Evolutionary conservation across 192 early-diverging fungal genomes (phyloP), one percentile per base, ranked within the genome.

Genomic region (Coemansia sp.): DNA sequence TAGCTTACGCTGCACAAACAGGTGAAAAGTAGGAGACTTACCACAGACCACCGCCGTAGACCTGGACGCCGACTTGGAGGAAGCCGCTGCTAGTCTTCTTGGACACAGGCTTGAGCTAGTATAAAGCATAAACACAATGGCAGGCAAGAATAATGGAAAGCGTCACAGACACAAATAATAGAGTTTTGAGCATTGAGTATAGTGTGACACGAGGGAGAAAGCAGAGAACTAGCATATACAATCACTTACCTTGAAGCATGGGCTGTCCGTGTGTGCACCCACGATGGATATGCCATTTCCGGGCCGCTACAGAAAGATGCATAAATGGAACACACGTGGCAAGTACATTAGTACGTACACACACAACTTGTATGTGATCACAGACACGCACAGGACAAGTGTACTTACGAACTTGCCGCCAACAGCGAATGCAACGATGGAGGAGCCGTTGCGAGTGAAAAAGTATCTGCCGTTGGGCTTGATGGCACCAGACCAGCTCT

Each of bases 1-100:
- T n/a, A 33, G 19, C 50, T 21, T 21, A 9, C 7, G 50, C 50
- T 9, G 50, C 11, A 52, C 50, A 11, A 26, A 23, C 10, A 23
- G 11, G 50, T 19, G 23, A 9, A 26, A 60, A 37, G 50, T 9
- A 26, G 42, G 16, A 43, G 42, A 74, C 73, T 44, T 75, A 75
- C 93, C 96, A 98, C 17, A 97, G 80, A n/a, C 95, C 96, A n/a
- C 96, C 96, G 70, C 96, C 96, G 69, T 98, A 98, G 42, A 89
- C 66, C 79, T 96, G 93, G 33, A 93, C 92, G 62, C 93, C 93
- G 55, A 98, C 94, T 82, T 98, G 91, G 37, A 94, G 82, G 78
- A 96, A 98, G 19, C 94, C 95, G 23, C 70, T 74, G 57, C 89
- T 89, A 42, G 88, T 88, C 85, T 95, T 98, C 80, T 95, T 97